These are phyloP conservation scores for Ophiosphaerella narmari DNA, from an alignment of 2,329 filamentous ascomycete genomes.

Conservation along the genomic window DNA sequence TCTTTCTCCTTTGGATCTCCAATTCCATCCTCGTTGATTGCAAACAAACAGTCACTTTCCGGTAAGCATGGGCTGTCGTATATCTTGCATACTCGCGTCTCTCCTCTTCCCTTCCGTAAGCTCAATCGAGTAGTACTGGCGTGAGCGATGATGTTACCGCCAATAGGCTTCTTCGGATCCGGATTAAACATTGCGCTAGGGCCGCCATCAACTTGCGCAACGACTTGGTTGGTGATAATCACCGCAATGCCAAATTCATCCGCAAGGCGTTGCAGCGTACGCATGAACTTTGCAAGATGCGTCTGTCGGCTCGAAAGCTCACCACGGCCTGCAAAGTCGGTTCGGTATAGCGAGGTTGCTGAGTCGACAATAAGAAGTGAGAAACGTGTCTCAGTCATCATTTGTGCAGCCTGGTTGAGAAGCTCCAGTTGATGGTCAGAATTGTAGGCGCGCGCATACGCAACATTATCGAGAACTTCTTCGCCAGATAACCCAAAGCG, in stretches of 20 bases:
- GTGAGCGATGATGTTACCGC: constrained; percentile 98
- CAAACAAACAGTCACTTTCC: constrained; percentile 94
- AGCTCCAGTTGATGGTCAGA: constrained; percentile 96
- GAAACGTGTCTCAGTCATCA: constrained; percentile 99
- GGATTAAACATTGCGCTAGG: constrained; percentile 99
- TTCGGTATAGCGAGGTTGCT: constrained; percentile 92
- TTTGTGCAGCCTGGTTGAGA: constrained; percentile 90
- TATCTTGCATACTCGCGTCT: constrained; percentile 98
- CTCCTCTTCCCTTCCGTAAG: constrained; percentile 90
- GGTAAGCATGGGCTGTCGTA: constrained; percentile 98
- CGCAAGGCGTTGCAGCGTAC: constrained; percentile 75
- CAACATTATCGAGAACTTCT: constrained; percentile 97
- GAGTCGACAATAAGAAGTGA: constrained; percentile 95
- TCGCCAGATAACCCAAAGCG: constrained; percentile 93
- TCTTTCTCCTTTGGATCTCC: constrained; percentile 96
- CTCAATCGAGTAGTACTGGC: constrained; percentile 94
- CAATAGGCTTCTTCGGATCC: constrained; percentile 98
- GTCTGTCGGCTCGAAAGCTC: constrained; percentile 93
- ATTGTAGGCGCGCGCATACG: constrained; percentile 97
- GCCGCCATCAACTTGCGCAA: constrained; percentile 95
- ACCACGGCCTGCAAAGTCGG: constrained; percentile 94
- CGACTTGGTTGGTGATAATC: constrained; percentile 98
- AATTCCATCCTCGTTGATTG: constrained; percentile 96
- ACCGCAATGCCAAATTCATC: constrained; percentile 94
- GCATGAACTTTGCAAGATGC: constrained; percentile 87